phyloP scores from a whole-genome alignment of 768 basidiomycete species.

The Dioszegia aurantiaca region DNA sequence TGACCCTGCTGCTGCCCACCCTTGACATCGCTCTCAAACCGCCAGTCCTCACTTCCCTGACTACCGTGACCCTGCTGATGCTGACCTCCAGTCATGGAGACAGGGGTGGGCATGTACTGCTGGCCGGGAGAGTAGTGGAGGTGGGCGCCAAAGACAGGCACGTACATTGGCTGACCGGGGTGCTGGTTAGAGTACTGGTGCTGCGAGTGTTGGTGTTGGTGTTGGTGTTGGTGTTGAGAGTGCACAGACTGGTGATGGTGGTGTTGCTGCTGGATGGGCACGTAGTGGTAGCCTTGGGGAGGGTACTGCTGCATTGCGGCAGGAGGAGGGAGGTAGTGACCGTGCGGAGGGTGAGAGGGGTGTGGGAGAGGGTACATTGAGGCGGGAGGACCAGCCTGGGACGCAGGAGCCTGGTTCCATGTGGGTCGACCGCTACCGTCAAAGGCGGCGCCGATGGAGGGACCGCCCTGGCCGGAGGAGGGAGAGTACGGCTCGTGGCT shows the following conservation, averaged over 20 bases:
- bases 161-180: constrained; percentile 24
- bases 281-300: constrained; percentile 41
- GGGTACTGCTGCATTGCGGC: constrained; percentile 16
- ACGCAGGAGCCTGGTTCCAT: constrained; percentile 4
- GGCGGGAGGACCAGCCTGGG: background rate
- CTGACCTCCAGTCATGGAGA: background rate
- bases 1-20: constrained; percentile 15
- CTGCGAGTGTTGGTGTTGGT: constrained; percentile 6
- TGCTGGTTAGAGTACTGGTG: constrained; percentile 18
- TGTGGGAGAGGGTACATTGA: background rate
- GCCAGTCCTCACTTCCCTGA: constrained; percentile 7
- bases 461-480: constrained; percentile 22
- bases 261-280: constrained; percentile 28
- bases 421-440: constrained; percentile 32
- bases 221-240: constrained; percentile 19
- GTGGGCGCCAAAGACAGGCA: constrained; percentile 12
- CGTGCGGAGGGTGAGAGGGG: constrained; percentile 3
- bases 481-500: constrained; percentile 21
- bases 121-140: constrained; percentile 3
- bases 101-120: constrained; percentile 12
- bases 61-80: constrained; percentile 5
- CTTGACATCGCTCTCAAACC: constrained; percentile 12
- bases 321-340: constrained; percentile 19
- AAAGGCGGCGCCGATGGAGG: constrained; percentile 40
- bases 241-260: constrained; percentile 14